These are phyloP conservation scores for Pythium aphanidermatum DNA, from an alignment of 352 stramenopile genomes.

Conservation along the genomic window DNA sequence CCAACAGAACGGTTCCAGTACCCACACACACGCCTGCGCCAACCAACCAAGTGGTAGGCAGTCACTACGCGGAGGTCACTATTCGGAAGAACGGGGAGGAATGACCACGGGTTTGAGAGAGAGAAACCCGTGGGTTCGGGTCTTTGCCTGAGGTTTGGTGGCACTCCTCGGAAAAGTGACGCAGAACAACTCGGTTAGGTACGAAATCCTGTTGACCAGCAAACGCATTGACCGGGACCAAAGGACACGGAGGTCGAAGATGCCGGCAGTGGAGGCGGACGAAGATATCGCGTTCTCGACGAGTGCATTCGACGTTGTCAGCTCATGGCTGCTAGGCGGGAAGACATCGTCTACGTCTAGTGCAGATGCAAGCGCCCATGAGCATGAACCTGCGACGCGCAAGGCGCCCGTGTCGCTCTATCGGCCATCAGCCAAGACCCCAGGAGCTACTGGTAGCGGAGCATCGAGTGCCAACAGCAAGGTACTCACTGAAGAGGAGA, in stretches of 20 bases:
- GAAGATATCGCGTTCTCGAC: constrained; percentile 47
- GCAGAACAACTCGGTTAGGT: background rate
- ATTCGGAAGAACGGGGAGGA: too few relatives aligned
- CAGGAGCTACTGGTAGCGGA: constrained; percentile 23
- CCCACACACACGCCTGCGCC: background rate
- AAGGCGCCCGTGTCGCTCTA: constrained; percentile 45
- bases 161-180: too few relatives aligned
- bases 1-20: background rate
- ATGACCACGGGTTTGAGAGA: too few relatives aligned
- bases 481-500: constrained; percentile 48
- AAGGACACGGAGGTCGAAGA: background rate
- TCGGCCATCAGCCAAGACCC: constrained; percentile 26
- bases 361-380: too few relatives aligned
- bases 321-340: constrained; percentile 49
- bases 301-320: constrained; percentile 55
- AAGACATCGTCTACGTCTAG: constrained; percentile 6
- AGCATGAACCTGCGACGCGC: background rate
- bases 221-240: constrained; percentile 6
- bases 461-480: constrained; percentile 18
- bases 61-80: too few relatives aligned
- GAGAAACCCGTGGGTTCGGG: too few relatives aligned
- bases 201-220: constrained; percentile 8
- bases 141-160: too few relatives aligned
- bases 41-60: constrained; percentile 43
- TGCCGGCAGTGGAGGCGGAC: constrained; percentile 25